A percentile compares a stretch with the other conserved stretches of the same genome.
Conservation (phyloP, 768 basidiomycete species). For the Amanita thiersii region DNA sequence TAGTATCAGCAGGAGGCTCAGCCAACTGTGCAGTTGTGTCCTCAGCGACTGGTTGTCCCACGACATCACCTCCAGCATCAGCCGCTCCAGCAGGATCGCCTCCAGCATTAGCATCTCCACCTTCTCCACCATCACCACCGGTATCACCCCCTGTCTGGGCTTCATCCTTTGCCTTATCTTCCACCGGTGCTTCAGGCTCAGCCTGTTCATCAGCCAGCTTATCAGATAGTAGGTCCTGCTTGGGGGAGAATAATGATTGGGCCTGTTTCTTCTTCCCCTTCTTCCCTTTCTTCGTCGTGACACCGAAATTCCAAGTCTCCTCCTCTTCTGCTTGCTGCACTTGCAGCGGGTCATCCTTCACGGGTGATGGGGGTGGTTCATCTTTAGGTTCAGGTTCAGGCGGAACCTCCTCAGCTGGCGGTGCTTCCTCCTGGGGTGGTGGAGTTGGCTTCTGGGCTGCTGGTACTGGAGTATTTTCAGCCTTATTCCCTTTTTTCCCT, state of each 20-base stretch:
- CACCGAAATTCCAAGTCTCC: background rate
- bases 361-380: too few species aligned
- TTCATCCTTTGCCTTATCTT: background rate
- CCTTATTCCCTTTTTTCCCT: slow-evolving; percentile 18
- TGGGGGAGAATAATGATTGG: background rate
- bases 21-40: too few species aligned
- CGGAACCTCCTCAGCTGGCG: too few species aligned
- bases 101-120: background rate
- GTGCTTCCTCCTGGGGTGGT: background rate
- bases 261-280: slow-evolving; percentile 10
- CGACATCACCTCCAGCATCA: too few species aligned
- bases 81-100: background rate
- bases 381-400: too few species aligned
- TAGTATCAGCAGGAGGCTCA: background rate
- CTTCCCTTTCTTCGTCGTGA: slow-evolving; percentile 4
- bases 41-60: too few species aligned
- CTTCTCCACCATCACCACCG: too few species aligned
- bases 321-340: slow-evolving; percentile 9
- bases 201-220: background rate
- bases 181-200: background rate
- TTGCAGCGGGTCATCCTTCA: too few species aligned
- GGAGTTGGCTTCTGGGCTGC: background rate
- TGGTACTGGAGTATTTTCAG: background rate
- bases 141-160: background rate
- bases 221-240: too few species aligned